Evolutionary conservation across 805 yeast genomes (phyloP).

Genomic region (Saccharomyces kudriavzevii): DNA sequence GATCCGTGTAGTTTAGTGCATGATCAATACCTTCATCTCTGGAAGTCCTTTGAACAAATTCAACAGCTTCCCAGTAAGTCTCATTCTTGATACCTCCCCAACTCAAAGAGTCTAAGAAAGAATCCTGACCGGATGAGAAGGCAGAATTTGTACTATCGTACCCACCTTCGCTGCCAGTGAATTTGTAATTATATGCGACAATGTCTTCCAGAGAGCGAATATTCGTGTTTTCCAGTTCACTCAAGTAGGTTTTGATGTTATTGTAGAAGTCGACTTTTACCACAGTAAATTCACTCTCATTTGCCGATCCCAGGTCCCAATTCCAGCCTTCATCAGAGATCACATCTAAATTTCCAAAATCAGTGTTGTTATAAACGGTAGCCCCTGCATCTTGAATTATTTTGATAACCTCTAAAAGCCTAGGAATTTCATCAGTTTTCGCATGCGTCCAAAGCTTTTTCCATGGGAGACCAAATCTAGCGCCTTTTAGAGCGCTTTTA

Average conservation of each 20-base stretch:
- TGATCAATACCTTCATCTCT: constrained; percentile 29
- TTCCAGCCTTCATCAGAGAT: constrained; percentile 27
- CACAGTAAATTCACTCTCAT: constrained; percentile 28
- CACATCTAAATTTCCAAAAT: constrained; percentile 22
- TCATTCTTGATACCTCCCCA: constrained; percentile 24
- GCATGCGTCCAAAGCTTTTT: constrained; percentile 21
- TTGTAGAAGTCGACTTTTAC: constrained; percentile 28
- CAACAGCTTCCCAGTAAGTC: constrained; percentile 27
- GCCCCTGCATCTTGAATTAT: constrained; percentile 24
- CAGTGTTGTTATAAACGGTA: constrained; percentile 23
- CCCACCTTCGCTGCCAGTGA: constrained; percentile 26
- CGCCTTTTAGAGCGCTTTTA: constrained; percentile 24
- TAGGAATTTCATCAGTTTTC: constrained; percentile 11
- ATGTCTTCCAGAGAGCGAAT: constrained; percentile 23
- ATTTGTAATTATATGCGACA: constrained; percentile 19
- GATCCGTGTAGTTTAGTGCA: constrained; percentile 25
- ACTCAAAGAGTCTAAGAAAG: constrained; percentile 22
- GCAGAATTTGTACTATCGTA: constrained; percentile 18
- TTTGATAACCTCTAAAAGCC: constrained; percentile 14
- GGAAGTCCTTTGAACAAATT: constrained; percentile 24
- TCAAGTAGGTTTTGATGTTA: constrained; percentile 19
- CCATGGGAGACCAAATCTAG: constrained; percentile 29
- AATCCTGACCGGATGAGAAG: constrained; percentile 26
- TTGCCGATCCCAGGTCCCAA: constrained; percentile 24
- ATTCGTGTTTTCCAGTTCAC: constrained; percentile 21